Base-by-base conservation (phyloP, 805 yeast species). In the Cyberlindnera samutprakarnensis region DNA sequence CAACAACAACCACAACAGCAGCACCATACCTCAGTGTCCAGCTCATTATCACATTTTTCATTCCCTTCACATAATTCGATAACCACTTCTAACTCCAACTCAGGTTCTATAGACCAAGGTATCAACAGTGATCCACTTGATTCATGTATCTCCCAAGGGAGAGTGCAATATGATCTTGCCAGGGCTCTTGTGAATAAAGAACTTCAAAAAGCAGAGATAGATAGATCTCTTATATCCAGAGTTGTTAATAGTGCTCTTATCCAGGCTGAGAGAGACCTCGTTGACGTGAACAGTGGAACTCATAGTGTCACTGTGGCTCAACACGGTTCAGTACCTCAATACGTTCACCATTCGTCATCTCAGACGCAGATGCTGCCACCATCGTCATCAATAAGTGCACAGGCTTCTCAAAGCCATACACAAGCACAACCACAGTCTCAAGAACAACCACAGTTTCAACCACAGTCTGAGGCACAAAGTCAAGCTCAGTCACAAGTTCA, bases 231-330 rank as follows among this genome's bases (percentile, higher is more conserved):
- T 4, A 30, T 41, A 15, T 21, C 37, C 6, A 46, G 38, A 27
- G 25, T 47, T 30, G 32, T 49, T 4, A 46, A 46, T 28, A 27
- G 44, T 7, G 31, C 45, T 2, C 46, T 49, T 25, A 28, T 27
- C 6, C 47, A 47, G 18, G 18, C 46, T 22, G 54, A 47, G 15
- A 36, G 48, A 24, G 53, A 48, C n/a, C n/a, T n/a, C n/a, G n/a
- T n/a, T n/a, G n/a, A n/a, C n/a, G n/a, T n/a, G n/a, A n/a, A n/a
- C n/a, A n/a, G n/a, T n/a, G n/a, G n/a, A n/a, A n/a, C n/a, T n/a
- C n/a, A n/a, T n/a, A n/a, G n/a, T n/a, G n/a, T n/a, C n/a, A n/a
- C n/a, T n/a, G n/a, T n/a, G n/a, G n/a, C n/a, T n/a, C n/a, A n/a
- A n/a, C n/a, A n/a, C n/a, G n/a, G n/a, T n/a, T n/a, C n/a, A n/a